phyloP scores from a whole-genome alignment of 805 yeast species.

The Starmerella sp. region DNA sequence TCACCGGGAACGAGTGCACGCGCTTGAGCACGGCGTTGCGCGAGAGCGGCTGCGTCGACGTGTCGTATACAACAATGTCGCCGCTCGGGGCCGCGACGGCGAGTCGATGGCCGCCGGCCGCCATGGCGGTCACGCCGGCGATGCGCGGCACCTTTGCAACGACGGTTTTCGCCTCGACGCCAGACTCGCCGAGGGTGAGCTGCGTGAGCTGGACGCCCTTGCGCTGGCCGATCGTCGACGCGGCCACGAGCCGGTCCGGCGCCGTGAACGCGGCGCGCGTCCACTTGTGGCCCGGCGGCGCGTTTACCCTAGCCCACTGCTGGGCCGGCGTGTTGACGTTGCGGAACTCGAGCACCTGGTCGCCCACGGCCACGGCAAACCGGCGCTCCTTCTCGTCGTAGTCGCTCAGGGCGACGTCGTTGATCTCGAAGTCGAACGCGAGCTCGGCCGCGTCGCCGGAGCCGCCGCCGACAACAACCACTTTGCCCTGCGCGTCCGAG shows the following conservation, averaged over 20 bases:
- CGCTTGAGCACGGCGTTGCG: conserved; percentile 2
- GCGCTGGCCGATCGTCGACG: conserved; percentile 10
- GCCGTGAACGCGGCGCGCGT: conserved; percentile 13
- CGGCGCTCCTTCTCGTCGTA: conserved; percentile 9
- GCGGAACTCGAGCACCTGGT: conserved; percentile 7
- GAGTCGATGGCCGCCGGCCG: conserved; percentile 11
- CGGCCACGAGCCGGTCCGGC: conserved; percentile 12
- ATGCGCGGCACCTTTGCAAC: conserved; percentile 8
- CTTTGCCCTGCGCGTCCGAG: conserved; percentile 9
- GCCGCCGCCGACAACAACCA: conserved; percentile 1
- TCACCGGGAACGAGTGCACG: conserved; percentile 21
- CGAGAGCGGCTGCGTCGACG: not conserved
- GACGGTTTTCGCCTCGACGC: not conserved
- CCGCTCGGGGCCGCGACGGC: conserved; percentile 22
- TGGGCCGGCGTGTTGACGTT: conserved; percentile 4
- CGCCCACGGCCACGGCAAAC: conserved; percentile 11
- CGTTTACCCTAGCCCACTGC: not conserved
- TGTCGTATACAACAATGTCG: conserved; percentile 16
- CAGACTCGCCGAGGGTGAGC: conserved; percentile 6
- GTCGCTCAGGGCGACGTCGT: conserved; percentile 10
- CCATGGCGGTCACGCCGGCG: conserved; percentile 18
- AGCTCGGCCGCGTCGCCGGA: conserved; percentile 1
- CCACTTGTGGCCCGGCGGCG: conserved; percentile 11
- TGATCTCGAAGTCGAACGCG: conserved; percentile 3
- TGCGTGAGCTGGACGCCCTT: conserved; percentile 9